Evolutionary conservation across 164 flowering plant species (phyloP).

Genomic region (Protea cynaroides): DNA sequence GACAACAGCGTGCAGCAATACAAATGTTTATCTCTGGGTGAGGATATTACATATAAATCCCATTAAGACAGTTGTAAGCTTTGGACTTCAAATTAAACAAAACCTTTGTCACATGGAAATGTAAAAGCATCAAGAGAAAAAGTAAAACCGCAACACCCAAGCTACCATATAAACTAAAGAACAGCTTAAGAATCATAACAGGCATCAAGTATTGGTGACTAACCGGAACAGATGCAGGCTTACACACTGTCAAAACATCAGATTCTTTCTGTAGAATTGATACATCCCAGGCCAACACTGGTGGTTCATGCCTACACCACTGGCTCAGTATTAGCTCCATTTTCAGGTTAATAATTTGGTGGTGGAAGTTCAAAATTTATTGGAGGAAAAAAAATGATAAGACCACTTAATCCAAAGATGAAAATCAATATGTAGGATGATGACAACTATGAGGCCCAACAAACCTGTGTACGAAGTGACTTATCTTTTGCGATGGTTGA

Average conservation of each 20-base stretch:
- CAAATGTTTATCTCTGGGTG: too few species aligned
- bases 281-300: slow-evolving; percentile 71
- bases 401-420: background rate
- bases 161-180: too few species aligned
- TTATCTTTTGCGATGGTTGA: slow-evolving; percentile 70
- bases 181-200: background rate
- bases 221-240: slow-evolving; percentile 94
- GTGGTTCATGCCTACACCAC: slow-evolving; percentile 88
- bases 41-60: too few species aligned
- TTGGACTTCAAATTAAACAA: too few species aligned
- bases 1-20: too few species aligned
- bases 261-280: slow-evolving; percentile 54
- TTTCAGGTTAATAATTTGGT: background rate
- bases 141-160: too few species aligned
- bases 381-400: background rate
- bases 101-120: too few species aligned
- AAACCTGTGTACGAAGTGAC: slow-evolving; percentile 92
- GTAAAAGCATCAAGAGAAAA: too few species aligned
- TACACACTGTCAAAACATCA: slow-evolving; percentile 73
- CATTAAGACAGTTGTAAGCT: too few species aligned
- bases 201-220: slow-evolving; percentile 22
- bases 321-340: background rate
- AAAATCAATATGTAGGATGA: background rate
- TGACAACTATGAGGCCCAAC: background rate
- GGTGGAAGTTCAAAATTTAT: too few species aligned